These are phyloP conservation scores for Pleurotus djamor DNA, from an alignment of 768 basidiomycete genomes.

Conservation along the genomic window DNA sequence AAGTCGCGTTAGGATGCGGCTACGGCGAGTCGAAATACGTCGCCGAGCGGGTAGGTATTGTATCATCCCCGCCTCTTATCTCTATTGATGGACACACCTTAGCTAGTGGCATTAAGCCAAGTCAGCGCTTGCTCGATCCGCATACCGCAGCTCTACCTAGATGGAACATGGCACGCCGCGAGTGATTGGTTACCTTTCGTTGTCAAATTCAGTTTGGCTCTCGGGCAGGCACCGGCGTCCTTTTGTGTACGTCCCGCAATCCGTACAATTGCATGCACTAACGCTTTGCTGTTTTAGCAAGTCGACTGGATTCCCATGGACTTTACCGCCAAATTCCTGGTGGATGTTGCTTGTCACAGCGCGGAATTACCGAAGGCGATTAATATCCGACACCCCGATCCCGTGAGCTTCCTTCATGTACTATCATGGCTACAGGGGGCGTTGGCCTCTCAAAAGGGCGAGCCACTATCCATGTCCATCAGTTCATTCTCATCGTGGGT, in stretches of 20 bases:
- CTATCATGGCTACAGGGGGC: too few relatives aligned
- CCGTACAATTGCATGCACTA: too few relatives aligned
- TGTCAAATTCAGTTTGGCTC: constrained; percentile 25
- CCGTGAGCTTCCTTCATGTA: too few relatives aligned
- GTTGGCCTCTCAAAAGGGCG: too few relatives aligned
- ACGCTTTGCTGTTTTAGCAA: too few relatives aligned
- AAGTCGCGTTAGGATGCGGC: constrained; percentile 25
- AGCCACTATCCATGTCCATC: too few relatives aligned
- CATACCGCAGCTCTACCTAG: constrained; percentile 30
- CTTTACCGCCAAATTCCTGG: too few relatives aligned
- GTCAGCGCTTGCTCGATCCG: constrained; percentile 20
- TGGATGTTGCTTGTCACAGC: too few relatives aligned
- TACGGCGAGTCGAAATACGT: constrained; percentile 38
- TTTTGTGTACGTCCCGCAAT: constrained; percentile 14
- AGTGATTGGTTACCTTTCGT: constrained; percentile 33
- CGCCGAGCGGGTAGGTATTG: constrained; percentile 25
- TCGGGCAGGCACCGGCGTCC: constrained; percentile 16
- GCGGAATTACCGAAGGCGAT: too few relatives aligned
- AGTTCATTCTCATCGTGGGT: too few relatives aligned
- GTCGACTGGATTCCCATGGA: too few relatives aligned
- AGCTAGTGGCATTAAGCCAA: constrained; percentile 23
- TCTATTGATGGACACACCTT: neutral
- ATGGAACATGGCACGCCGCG: constrained; percentile 22
- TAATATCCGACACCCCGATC: too few relatives aligned
- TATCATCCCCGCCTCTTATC: neutral